These are phyloP conservation scores for Umbelopsis sp. DNA, from an alignment of 192 early-diverging fungal genomes.

Conservation along the genomic window DNA sequence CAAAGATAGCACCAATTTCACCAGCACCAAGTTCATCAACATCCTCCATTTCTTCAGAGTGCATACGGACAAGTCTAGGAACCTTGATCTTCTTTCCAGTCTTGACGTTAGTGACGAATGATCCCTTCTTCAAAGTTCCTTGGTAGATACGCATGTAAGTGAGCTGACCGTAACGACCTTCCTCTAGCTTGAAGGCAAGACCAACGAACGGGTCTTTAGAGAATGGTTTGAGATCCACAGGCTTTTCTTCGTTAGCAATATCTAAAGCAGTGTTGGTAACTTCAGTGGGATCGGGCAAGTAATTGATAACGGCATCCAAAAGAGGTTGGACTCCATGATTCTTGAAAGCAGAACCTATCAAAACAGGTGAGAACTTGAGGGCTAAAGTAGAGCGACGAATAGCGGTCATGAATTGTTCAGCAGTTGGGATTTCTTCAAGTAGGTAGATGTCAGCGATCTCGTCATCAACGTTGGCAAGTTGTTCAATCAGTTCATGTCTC, in stretches of 20 bases:
- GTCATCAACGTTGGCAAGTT: slow-evolving; percentile 83
- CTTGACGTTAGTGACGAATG: slow-evolving; percentile 84
- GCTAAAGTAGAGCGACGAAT: slow-evolving; percentile 78
- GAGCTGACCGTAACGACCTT: slow-evolving; percentile 93
- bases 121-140: slow-evolving; percentile 85
- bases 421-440: slow-evolving; percentile 70
- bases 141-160: slow-evolving; percentile 98
- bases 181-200: slow-evolving; percentile 90
- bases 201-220: slow-evolving; percentile 79
- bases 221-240: slow-evolving; percentile 60
- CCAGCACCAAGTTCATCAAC: slow-evolving; percentile 90
- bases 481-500: slow-evolving; percentile 73
- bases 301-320: slow-evolving; percentile 69
- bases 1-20: slow-evolving; percentile 98
- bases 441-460: slow-evolving; percentile 81
- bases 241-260: slow-evolving; percentile 61
- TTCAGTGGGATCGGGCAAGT: slow-evolving; percentile 74
- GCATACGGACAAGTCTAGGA: slow-evolving; percentile 96
- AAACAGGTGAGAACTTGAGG: slow-evolving; percentile 79
- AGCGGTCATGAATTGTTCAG: slow-evolving; percentile 70
- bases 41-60: slow-evolving; percentile 98
- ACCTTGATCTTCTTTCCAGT: slow-evolving; percentile 96
- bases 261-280: slow-evolving; percentile 76
- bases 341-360: slow-evolving; percentile 86
- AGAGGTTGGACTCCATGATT: slow-evolving; percentile 82